These are phyloP conservation scores for Pleurotus tuber-regium DNA, from an alignment of 768 basidiomycete species.

Conservation along the genomic window DNA sequence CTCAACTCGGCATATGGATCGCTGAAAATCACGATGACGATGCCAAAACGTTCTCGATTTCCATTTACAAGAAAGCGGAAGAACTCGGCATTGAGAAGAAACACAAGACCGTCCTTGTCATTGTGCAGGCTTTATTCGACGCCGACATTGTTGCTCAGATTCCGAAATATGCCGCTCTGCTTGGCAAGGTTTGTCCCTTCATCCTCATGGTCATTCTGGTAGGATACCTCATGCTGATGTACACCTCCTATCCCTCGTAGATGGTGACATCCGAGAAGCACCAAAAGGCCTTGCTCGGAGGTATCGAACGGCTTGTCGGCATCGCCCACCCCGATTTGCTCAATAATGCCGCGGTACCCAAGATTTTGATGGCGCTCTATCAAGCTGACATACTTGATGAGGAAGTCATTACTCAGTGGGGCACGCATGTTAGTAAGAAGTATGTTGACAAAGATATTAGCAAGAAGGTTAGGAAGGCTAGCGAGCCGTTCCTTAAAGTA, in stretches of 20 bases:
- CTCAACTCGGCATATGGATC: constrained; percentile 81
- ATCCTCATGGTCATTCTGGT: neutral
- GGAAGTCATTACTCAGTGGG: constrained; percentile 87
- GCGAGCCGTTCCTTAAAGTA: constrained; percentile 93
- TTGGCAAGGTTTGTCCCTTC: constrained; percentile 63
- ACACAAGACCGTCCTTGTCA: constrained; percentile 82
- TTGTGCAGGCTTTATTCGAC: constrained; percentile 84
- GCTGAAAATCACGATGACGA: constrained; percentile 55
- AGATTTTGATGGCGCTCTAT: constrained; percentile 92
- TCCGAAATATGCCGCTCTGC: constrained; percentile 59
- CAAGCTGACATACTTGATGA: constrained; percentile 93
- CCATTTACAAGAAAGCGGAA: constrained; percentile 85
- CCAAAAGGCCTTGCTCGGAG: constrained; percentile 92
- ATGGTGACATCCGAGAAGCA: constrained; percentile 92
- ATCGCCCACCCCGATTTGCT: constrained; percentile 70
- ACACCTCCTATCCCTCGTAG: constrained; percentile 37
- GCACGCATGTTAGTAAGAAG: constrained; percentile 95
- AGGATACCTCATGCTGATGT: neutral
- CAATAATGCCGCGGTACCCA: constrained; percentile 56
- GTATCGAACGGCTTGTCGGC: constrained; percentile 84
- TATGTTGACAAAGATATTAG: constrained; percentile 93
- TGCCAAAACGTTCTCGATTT: constrained; percentile 51
- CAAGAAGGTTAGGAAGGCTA: constrained; percentile 95
- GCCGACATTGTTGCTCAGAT: constrained; percentile 67
- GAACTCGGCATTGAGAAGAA: constrained; percentile 93